A percentile compares a stretch with the other conserved stretches of the same genome.
These are phyloP conservation scores for Penicillium pancosmium DNA, from an alignment of 495 filamentous ascomycete species.

Conservation along the genomic window DNA sequence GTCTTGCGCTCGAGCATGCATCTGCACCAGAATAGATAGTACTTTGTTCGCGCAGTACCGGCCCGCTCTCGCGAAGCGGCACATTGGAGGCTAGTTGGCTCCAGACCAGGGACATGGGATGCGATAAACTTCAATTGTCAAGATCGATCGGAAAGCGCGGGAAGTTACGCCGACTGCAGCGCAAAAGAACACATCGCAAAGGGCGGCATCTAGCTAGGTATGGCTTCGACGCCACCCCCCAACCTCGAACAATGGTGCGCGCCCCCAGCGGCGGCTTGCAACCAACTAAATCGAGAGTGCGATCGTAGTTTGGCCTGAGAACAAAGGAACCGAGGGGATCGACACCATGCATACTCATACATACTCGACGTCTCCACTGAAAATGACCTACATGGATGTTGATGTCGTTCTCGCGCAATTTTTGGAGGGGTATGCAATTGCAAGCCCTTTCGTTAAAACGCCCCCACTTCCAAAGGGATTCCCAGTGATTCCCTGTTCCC, in stretches of 20 bases:
- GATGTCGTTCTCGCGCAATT: background rate
- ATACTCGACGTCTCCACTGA: background rate
- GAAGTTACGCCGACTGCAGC: conserved; percentile 22
- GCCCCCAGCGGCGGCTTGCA: conserved; percentile 1
- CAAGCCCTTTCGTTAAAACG: background rate
- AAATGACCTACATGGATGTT: background rate
- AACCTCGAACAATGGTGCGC: conserved; percentile 3
- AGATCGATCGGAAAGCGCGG: conserved; percentile 29
- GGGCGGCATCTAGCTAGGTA: conserved; percentile 1
- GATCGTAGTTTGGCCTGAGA: conserved; percentile 11
- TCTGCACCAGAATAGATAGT: conserved; percentile 1
- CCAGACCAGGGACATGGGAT: background rate
- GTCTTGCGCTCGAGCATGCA: conserved; percentile 2
- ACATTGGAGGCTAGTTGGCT: background rate
- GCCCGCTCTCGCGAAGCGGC: conserved; percentile 2
- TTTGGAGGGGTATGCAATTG: background rate
- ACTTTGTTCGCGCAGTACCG: conserved; percentile 1
- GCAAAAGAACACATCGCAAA: conserved; percentile 19
- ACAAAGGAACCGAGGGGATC: conserved; percentile 4
- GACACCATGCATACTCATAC: background rate
- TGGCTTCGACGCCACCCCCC: background rate
- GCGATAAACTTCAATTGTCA: conserved; percentile 24
- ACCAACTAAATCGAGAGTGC: conserved; percentile 10
- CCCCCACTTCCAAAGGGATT: background rate
- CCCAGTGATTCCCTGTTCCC: background rate